These are phyloP conservation scores for Polyporus tsugae DNA, from an alignment of 1,284 basidiomycete species.

Conservation along the genomic window DNA sequence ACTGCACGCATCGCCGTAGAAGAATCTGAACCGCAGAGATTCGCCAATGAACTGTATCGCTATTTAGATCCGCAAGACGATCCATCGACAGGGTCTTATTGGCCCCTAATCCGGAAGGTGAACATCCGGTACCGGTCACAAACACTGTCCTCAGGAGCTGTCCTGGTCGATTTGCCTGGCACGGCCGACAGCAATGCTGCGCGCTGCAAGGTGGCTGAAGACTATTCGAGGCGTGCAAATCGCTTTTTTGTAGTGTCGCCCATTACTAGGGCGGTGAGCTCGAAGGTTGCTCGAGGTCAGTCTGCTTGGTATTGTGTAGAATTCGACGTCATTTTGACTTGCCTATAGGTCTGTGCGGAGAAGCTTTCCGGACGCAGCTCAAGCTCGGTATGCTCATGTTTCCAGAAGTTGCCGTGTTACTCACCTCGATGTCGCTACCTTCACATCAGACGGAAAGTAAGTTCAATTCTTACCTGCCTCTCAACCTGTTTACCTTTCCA, in stretches of 20 bases:
- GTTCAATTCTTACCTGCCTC: background rate
- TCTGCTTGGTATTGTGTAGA: background rate
- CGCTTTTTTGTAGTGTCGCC: constrained; percentile 56
- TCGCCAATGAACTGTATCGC: constrained; percentile 6
- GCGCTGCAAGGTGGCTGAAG: constrained; percentile 55
- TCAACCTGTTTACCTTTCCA: background rate
- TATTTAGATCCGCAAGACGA: constrained; percentile 53
- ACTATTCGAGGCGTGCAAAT: constrained; percentile 58
- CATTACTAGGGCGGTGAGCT: constrained; percentile 9
- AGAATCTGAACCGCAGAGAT: background rate
- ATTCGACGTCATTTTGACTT: background rate
- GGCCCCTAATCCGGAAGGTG: constrained; percentile 64
- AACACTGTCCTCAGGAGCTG: constrained; percentile 58
- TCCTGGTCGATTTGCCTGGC: constrained; percentile 64
- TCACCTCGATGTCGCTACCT: background rate
- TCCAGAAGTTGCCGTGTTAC: background rate
- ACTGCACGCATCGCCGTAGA: background rate
- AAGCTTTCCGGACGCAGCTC: background rate
- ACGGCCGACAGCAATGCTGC: constrained; percentile 62
- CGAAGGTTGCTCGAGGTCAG: constrained; percentile 10
- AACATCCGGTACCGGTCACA: constrained; percentile 49
- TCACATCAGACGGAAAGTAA: constrained; percentile 7
- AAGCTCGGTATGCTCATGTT: background rate
- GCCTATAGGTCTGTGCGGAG: background rate
- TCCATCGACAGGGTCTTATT: constrained; percentile 59